phyloP scores from a whole-genome alignment of 2,329 filamentous ascomycete species.

The Hymenoscyphus fraxineus region DNA sequence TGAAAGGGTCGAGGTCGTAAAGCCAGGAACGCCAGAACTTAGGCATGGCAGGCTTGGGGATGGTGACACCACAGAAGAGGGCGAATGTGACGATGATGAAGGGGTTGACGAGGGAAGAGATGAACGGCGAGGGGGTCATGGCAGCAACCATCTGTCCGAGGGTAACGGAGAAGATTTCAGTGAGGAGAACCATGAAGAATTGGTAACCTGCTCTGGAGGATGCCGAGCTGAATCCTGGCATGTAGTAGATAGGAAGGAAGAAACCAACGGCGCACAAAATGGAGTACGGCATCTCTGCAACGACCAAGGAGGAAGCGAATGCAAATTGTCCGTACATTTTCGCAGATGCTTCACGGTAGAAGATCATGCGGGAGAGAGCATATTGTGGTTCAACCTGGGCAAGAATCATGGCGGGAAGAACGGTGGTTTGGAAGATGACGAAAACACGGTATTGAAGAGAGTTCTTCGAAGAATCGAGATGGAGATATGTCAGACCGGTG shows the following conservation, averaged over 20 bases:
- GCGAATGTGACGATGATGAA: conserved; percentile 79
- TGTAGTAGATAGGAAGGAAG: conserved; percentile 81
- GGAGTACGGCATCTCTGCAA: conserved; percentile 81
- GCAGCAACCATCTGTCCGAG: conserved; percentile 74
- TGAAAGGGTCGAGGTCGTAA: conserved; percentile 80
- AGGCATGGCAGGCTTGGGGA: conserved; percentile 74
- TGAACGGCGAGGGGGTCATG: conserved; percentile 73
- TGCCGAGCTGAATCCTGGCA: conserved; percentile 66
- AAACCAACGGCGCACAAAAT: conserved; percentile 76
- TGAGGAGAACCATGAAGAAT: conserved; percentile 80
- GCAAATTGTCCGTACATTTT: conserved; percentile 83
- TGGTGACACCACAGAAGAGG: conserved; percentile 84
- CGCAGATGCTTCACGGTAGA: conserved; percentile 79
- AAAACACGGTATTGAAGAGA: conserved; percentile 85
- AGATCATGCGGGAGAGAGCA: conserved; percentile 73
- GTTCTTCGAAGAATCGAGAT: conserved; percentile 70
- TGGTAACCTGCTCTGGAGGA: conserved; percentile 73
- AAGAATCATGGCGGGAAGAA: conserved; percentile 78
- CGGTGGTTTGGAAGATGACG: conserved; percentile 84
- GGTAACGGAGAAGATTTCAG: conserved; percentile 79
- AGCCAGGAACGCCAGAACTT: conserved; percentile 76
- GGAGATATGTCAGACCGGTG: conserved; percentile 74
- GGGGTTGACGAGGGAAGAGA: conserved; percentile 75
- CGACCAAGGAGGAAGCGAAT: conserved; percentile 73
- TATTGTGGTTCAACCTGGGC: conserved; percentile 83